These are phyloP conservation scores for Bryoerythrophyllum caledonicum DNA, from an alignment of 225 moss, liverwort and hornwort species.

Conservation along the genomic window DNA sequence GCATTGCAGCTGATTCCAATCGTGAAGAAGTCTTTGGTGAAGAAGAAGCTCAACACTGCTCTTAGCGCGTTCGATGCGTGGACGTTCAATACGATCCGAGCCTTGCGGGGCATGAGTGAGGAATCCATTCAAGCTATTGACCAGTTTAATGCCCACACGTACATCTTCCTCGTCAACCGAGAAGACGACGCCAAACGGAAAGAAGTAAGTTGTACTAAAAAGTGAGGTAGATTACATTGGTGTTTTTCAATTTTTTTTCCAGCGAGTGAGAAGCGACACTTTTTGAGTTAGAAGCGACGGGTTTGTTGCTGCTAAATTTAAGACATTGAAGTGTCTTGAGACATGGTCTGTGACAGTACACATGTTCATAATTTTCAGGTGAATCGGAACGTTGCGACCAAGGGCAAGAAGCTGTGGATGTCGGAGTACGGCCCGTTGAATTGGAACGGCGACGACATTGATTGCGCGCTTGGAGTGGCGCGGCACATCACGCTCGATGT, in stretches of 20 bases:
- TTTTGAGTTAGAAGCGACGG: too few relatives aligned
- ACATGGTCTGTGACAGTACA: neutral
- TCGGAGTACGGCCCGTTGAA: slow-evolving; percentile 94
- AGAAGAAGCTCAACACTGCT: slow-evolving; percentile 59
- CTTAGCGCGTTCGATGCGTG: slow-evolving; percentile 86
- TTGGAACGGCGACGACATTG: slow-evolving; percentile 70
- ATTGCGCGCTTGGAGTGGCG: slow-evolving; percentile 70
- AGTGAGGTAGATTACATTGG: too few relatives aligned
- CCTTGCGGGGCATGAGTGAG: slow-evolving; percentile 66
- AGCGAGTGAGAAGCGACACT: too few relatives aligned
- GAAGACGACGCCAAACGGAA: slow-evolving; percentile 86
- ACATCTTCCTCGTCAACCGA: slow-evolving; percentile 72
- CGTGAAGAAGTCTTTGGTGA: slow-evolving; percentile 54
- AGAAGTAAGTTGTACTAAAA: slow-evolving; percentile 52
- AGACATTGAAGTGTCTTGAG: too few relatives aligned
- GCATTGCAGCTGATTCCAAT: slow-evolving; percentile 63
- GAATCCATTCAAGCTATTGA: slow-evolving; percentile 63
- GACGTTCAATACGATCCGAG: slow-evolving; percentile 76
- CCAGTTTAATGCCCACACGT: slow-evolving; percentile 88
- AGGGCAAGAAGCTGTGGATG: slow-evolving; percentile 97
- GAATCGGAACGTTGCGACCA: slow-evolving; percentile 38
- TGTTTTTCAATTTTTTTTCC: too few relatives aligned
- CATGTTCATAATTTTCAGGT: slow-evolving; percentile 43
- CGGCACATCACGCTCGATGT: slow-evolving; percentile 84
- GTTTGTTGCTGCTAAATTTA: too few relatives aligned